Evolutionary conservation across 1,139 yeast genomes (phyloP), one percentile per base, ranked within the genome.

Genomic region (Geotrichum aggregatum): DNA sequence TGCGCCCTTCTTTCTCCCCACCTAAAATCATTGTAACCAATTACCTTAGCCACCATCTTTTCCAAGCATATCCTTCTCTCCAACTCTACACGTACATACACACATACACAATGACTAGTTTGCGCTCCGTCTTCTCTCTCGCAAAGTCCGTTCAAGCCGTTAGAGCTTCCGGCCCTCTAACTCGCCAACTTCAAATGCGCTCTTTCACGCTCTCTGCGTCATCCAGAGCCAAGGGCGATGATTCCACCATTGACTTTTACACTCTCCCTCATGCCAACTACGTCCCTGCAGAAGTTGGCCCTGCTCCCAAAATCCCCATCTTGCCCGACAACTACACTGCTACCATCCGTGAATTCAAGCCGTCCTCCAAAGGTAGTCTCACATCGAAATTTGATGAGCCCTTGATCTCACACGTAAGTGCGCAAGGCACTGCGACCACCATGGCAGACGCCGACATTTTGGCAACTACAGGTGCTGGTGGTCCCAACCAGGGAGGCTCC

Each of bases 231-330:
- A 72, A 71, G 58, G 74, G 71, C 26, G 77, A 73, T 55, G 59
- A 58, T 19, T 71, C 75, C 10, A 64, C 69, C 26, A 72, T 75
- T 51, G 78, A 74, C 59, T 71, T 57, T 50, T 73, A 66, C 64
- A 65, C 66, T 54, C 58, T 75, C 41, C 77, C 77, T 16, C 61
- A 59, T 16, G 60, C 64, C 18, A 58, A 56, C 48, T 61, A 61
- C 47, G 56, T 59, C 21, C 63, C 61, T n/a, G 49, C 47, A 24
- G 54, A 53, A 3, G 52, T 52, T 36, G 54, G 57, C 24, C 66
- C 70, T 1, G 66, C 68, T 30, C 57, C 70, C 55, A 69, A 65
- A 57, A 68, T 74, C 49, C 77, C 76, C 1, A 66, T 71, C 1
- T 64, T 69, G 3, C 73, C 76, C 1, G 69, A 66, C 40, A 60